Evolutionary conservation across 768 basidiomycete species (phyloP).

Genomic region (Omphalotus guepiniiformis): DNA sequence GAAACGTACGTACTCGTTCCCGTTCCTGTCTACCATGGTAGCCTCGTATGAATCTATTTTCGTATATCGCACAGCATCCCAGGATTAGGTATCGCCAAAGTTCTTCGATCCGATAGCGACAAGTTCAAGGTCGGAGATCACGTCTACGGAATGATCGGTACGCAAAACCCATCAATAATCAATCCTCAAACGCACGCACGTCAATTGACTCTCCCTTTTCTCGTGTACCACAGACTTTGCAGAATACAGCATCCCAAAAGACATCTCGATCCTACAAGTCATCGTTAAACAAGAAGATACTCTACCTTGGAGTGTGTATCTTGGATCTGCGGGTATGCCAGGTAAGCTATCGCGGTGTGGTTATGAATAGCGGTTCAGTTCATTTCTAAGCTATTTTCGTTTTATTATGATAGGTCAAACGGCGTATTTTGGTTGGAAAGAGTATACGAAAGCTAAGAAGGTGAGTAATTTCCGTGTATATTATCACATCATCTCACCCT

Average conservation of each 20-base stretch:
- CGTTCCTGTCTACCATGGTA: not conserved
- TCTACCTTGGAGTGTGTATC: constrained; percentile 46
- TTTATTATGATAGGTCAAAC: constrained; percentile 19
- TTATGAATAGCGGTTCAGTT: not conserved
- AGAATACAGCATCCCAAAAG: constrained; percentile 32
- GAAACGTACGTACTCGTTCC: constrained; percentile 15
- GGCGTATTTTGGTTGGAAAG: constrained; percentile 22
- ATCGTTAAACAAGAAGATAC: constrained; percentile 33
- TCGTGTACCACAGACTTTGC: constrained; percentile 28
- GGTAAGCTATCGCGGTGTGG: constrained; percentile 27
- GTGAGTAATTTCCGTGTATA: constrained; percentile 3
- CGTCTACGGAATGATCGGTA: constrained; percentile 21
- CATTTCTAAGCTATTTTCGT: not conserved
- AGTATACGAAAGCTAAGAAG: constrained; percentile 15
- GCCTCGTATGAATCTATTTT: not conserved
- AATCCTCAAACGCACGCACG: no score
- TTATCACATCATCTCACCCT: no score
- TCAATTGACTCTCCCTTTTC: not conserved
- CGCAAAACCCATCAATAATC: no score
- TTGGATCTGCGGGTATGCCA: constrained; percentile 54
- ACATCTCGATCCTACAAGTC: constrained; percentile 13
- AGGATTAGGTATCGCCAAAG: constrained; percentile 19
- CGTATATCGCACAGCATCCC: not conserved
- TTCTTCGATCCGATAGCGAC: constrained; percentile 22
- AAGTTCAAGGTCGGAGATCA: constrained; percentile 20